Conservation (phyloP, 1,284 basidiomycete genomes). For the Boletus smithii region DNA sequence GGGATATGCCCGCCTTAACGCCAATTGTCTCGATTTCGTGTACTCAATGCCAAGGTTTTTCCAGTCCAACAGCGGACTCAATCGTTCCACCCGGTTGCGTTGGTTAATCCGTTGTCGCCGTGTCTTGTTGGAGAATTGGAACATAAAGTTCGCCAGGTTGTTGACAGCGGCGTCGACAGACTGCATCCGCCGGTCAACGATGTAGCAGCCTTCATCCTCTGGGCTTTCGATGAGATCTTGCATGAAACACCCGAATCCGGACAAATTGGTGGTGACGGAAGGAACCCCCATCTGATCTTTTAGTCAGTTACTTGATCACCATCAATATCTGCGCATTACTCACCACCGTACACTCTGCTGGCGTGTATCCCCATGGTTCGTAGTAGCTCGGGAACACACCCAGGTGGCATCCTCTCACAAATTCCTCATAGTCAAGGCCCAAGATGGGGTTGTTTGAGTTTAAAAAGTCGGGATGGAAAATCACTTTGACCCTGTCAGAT, state of each 20-base stretch:
- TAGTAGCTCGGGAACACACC: constrained; percentile 98
- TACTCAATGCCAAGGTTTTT: constrained; percentile 98
- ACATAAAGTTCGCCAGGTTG: constrained; percentile 71
- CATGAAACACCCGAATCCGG: constrained; percentile 98
- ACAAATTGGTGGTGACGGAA: constrained; percentile 94
- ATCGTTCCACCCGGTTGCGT: constrained; percentile 93
- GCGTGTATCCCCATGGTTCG: constrained; percentile 91
- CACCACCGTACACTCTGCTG: constrained; percentile 82
- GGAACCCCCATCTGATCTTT: constrained; percentile 87
- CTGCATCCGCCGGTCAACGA: constrained; percentile 88
- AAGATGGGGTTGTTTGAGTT: constrained; percentile 97
- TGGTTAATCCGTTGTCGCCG: constrained; percentile 97
- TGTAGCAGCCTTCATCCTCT: constrained; percentile 87
- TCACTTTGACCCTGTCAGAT: constrained; percentile 87
- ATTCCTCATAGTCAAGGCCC: constrained; percentile 97
- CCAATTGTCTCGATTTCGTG: constrained; percentile 90
- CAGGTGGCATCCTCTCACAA: constrained; percentile 95
- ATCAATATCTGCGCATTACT: constrained; percentile 28
- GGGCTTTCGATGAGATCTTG: constrained; percentile 96
- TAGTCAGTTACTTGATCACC: constrained; percentile 11
- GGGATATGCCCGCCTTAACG: constrained; percentile 91
- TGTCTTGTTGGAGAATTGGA: constrained; percentile 83
- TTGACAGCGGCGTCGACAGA: constrained; percentile 91
- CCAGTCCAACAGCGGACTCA: constrained; percentile 94
- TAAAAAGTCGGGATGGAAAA: constrained; percentile 98